Evolutionary conservation across 106 monocot species (phyloP).

Genomic region (Chionographis japonica): DNA sequence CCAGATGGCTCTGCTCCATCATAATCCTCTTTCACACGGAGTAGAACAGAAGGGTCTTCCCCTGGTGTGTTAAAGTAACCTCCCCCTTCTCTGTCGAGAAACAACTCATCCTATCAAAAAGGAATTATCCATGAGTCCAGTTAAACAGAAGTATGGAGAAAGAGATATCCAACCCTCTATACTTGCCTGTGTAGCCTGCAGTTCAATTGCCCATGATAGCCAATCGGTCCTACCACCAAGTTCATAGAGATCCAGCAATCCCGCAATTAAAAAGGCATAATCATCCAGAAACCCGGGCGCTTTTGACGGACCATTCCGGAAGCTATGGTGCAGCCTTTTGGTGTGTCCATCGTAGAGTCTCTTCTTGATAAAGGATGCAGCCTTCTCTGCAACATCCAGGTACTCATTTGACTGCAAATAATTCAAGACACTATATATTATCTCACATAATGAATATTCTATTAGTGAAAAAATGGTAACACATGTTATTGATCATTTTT

Average conservation of each 20-base stretch:
- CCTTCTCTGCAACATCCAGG: slow-evolving; percentile 68
- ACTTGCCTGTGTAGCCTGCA: slow-evolving; percentile 81
- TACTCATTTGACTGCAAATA: slow-evolving; percentile 68
- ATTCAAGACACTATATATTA: neutral
- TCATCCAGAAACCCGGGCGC: slow-evolving; percentile 98
- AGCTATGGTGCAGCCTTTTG: slow-evolving; percentile 65
- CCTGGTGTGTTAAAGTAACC: slow-evolving; percentile 91
- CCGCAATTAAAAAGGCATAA: slow-evolving; percentile 90
- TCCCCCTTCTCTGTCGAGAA: slow-evolving; percentile 77
- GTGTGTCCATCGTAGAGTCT: slow-evolving; percentile 54
- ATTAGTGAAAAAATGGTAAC: neutral
- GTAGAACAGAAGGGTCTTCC: slow-evolving; percentile 80
- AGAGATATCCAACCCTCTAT: neutral
- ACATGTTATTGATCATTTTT: too few species aligned
- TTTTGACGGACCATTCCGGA: slow-evolving; percentile 89
- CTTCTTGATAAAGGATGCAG: slow-evolving; percentile 61
- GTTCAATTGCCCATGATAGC: slow-evolving; percentile 75
- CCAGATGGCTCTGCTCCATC: slow-evolving; percentile 98
- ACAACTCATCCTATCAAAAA: slow-evolving; percentile 71
- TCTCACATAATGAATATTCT: neutral
- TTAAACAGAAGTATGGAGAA: neutral
- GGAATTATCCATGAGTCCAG: neutral
- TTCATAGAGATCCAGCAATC: slow-evolving; percentile 89
- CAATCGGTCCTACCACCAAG: slow-evolving; percentile 66
- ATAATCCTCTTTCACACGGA: slow-evolving; percentile 91